Conservation (phyloP, 768 basidiomycete species). For the Epithele typhae region DNA sequence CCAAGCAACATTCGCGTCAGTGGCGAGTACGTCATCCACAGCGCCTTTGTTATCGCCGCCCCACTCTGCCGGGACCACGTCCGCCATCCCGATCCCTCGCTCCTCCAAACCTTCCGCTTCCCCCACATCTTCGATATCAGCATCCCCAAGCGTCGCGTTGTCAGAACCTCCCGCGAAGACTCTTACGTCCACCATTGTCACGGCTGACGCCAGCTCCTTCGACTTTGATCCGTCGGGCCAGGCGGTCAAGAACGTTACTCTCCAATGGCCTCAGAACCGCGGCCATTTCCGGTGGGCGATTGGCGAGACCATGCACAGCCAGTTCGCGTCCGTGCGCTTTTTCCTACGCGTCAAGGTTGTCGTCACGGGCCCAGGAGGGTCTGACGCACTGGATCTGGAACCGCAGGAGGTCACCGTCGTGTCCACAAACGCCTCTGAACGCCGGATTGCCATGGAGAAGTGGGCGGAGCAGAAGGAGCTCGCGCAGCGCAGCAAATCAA, state of each 20-base stretch:
- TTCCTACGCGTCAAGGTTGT: slow-evolving; percentile 68
- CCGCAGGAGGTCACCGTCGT: slow-evolving; percentile 64
- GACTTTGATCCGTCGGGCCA: slow-evolving; percentile 50
- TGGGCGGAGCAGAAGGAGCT: slow-evolving; percentile 40
- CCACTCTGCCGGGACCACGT: slow-evolving; percentile 1
- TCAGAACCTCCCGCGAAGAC: slow-evolving; percentile 29
- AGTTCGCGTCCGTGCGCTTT: slow-evolving; percentile 63
- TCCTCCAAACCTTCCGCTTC: slow-evolving; percentile 10
- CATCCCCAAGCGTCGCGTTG: slow-evolving; percentile 9
- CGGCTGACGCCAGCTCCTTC: slow-evolving; percentile 46
- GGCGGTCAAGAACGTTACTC: slow-evolving; percentile 60
- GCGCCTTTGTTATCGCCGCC: slow-evolving; percentile 13
- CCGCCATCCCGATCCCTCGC: slow-evolving; percentile 11
- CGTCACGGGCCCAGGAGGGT: slow-evolving; percentile 46
- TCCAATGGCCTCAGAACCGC: slow-evolving; percentile 70
- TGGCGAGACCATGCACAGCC: slow-evolving; percentile 71
- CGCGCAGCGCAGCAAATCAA: slow-evolving; percentile 17
- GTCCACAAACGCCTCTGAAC: slow-evolving; percentile 67
- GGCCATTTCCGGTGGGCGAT: slow-evolving; percentile 72
- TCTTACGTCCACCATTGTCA: slow-evolving; percentile 49
- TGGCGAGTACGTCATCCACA: slow-evolving; percentile 19
- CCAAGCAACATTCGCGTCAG: slow-evolving; percentile 14
- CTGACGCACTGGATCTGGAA: slow-evolving; percentile 65
- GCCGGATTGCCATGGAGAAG: slow-evolving; percentile 58
- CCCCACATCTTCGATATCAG: slow-evolving; percentile 11